Evolutionary conservation across 2,329 filamentous ascomycete species (phyloP).

Genomic region (Colletotrichum abscissum): DNA sequence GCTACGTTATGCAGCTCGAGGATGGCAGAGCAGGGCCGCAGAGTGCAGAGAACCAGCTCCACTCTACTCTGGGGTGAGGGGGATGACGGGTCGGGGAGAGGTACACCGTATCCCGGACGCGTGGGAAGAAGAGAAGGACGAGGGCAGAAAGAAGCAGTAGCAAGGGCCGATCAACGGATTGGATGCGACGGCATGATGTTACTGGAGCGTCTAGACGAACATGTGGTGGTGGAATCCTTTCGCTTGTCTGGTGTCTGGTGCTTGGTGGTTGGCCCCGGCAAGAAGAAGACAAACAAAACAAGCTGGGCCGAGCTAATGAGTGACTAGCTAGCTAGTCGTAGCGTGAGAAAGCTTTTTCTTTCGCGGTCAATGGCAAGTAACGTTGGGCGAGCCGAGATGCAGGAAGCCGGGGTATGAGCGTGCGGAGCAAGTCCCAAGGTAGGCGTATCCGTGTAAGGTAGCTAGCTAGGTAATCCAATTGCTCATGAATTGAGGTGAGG

Average conservation of each 20-base stretch:
- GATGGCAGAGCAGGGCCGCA: background rate
- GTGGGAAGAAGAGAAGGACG: background rate
- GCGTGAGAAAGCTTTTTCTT: background rate
- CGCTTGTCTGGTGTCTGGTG: conserved; percentile 17
- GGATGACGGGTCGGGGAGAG: conserved; percentile 2
- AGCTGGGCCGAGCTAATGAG: background rate
- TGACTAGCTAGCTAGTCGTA: background rate
- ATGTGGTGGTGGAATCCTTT: conserved; percentile 32
- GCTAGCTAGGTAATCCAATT: background rate
- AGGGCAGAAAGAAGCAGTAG: conserved; percentile 7
- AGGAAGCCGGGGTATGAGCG: background rate
- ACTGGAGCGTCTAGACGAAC: conserved; percentile 36
- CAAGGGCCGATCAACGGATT: conserved; percentile 16
- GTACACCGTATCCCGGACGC: background rate
- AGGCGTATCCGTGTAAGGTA: background rate
- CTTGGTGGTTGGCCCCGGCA: background rate
- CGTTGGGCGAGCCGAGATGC: background rate
- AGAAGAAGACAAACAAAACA: conserved; percentile 5
- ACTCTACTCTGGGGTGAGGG: background rate
- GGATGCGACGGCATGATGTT: conserved; percentile 30
- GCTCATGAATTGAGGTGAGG: background rate
- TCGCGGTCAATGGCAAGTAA: conserved; percentile 7
- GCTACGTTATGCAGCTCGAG: conserved; percentile 4
- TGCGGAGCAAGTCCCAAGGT: background rate
- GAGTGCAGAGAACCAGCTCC: conserved; percentile 28